Evolutionary conservation across 208 protist genomes (phyloP), one percentile per base, ranked within the genome.

Genomic region (Acanthamoeba castellanii): DNA sequence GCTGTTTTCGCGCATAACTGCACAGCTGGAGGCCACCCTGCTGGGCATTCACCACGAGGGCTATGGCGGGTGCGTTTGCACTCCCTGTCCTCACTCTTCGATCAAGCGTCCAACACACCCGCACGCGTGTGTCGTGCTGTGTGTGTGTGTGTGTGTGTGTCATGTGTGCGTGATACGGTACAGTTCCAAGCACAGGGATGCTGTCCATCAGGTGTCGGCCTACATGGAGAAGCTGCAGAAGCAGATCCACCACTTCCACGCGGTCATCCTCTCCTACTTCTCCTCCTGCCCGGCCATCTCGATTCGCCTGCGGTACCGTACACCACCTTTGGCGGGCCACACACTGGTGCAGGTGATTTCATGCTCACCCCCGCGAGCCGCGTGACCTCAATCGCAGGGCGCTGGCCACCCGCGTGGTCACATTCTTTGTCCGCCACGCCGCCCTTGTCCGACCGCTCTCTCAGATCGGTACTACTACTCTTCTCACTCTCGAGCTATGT

Each of bases 171-270:
- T 20, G 57, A 0, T 16, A 64, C 22, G 14, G 34, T n/a, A 34
- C 81, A 88, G 81, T 13, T 90, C 84, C 20, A 90, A 90, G 42
- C 84, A 90, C 50, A 59, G 42, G 32, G 84, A 90, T 27, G 50
- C 84, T 32, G 84, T 90, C 18, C 84, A 90, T 45, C 50, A 61
- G 42, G 50, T 61, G 30, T 70, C 55, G 18, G 84, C 84, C 59
- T 90, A 90, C 34, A 90, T 90, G 84, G 84, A 90, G 34, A 90
- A 90, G 59, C 84, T 90, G n/a, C 84, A 90, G 59, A 90, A 90
- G 84, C 84, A 90, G 50, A 61, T 90, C 34, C 42, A 90, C n/a
- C 84, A 90, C 34, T 90, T 90, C 59, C 84, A 90, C 84, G 20
- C 84, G 6, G 59, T 45, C 59, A 90, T 90, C 42, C 84, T 90